Evolutionary conservation across 2,329 filamentous ascomycete species (phyloP), one percentile per base, ranked within the genome.

Genomic region (Aspergillus ochraceus): DNA sequence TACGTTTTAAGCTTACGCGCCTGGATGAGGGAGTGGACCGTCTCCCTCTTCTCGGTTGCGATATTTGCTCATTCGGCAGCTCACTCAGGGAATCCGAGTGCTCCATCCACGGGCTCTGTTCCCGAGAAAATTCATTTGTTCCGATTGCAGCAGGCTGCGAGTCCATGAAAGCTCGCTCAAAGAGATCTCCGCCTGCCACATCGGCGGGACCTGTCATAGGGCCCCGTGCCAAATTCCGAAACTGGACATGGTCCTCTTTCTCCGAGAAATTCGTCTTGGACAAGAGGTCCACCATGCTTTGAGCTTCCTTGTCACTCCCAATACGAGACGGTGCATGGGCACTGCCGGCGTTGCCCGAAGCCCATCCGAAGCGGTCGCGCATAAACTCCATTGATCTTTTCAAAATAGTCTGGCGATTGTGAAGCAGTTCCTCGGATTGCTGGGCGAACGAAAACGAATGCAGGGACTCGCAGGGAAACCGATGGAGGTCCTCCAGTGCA

Each of bases 401-500:
- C 70, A 99, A 76, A 36, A 97, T 90, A 80, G 92, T 96, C 74
- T 98, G 93, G 57, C 95, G 89, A 74, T 87, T 97, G 74, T 97
- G 91, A 58, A 98, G 83, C 63, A 92, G 88, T 63, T 98, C 94
- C 71, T 97, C 93, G 3, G 93, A 94, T 76, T 97, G 93, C 68
- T 96, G 91, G 46, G 95, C 92, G 76, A 99, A 99, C 12, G 94
- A 98, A 79, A 99, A 99, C 1, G 95, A 99, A 77, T 99, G 95
- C 51, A 99, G 81, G 6, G 95, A 99, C 74, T 99, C 95, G 68
- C 91, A 92, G 1, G 95, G 94, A 73, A 99, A 99, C 54, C 93
- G 89, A 50, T 88, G 89, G 50, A 99, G 85, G 72, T 99, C 95
- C 80, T 98, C 95, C 47, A 90, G 70, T 6, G 79, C 86, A 24